phyloP scores from a whole-genome alignment of 2,329 filamentous ascomycete genomes.

The Sporothrix curviconia region DNA sequence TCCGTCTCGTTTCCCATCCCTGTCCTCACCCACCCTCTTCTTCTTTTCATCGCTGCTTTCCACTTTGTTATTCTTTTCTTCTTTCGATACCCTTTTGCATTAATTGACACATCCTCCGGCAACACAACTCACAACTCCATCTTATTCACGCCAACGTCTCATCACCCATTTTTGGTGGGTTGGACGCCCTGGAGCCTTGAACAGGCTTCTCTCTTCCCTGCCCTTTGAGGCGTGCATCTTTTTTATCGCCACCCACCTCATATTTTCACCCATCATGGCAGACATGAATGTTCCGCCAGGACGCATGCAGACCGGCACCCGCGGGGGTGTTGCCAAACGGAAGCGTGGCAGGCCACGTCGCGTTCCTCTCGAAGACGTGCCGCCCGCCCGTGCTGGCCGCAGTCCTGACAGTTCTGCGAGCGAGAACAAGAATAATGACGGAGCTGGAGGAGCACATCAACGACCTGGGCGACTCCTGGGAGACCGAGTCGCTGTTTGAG shows the following conservation, averaged over 20 bases:
- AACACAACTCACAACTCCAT: no score
- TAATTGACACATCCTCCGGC: no score
- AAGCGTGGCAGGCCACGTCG: slow-evolving; percentile 14
- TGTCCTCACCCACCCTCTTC: neutral
- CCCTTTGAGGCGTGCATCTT: no score
- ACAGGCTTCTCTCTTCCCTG: no score
- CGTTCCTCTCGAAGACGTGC: slow-evolving; percentile 1
- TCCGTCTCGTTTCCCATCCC: neutral
- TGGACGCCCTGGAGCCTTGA: no score
- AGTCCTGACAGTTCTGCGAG: slow-evolving; percentile 3
- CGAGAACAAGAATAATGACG: slow-evolving; percentile 19
- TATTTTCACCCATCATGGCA: neutral
- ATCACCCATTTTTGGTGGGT: no score
- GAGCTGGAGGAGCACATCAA: slow-evolving; percentile 48
- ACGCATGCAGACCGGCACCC: neutral
- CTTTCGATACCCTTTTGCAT: neutral
- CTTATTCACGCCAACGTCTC: no score
- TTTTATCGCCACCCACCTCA: no score
- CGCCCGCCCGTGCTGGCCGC: neutral
- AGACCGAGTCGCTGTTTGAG: slow-evolving; percentile 57
- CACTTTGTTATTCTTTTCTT: neutral
- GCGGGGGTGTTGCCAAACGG: slow-evolving; percentile 7
- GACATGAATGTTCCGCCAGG: neutral
- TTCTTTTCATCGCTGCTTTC: neutral
- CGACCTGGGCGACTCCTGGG: slow-evolving; percentile 51